phyloP scores from a whole-genome alignment of 2,329 filamentous ascomycete genomes.

The Podosphaera aphanis region DNA sequence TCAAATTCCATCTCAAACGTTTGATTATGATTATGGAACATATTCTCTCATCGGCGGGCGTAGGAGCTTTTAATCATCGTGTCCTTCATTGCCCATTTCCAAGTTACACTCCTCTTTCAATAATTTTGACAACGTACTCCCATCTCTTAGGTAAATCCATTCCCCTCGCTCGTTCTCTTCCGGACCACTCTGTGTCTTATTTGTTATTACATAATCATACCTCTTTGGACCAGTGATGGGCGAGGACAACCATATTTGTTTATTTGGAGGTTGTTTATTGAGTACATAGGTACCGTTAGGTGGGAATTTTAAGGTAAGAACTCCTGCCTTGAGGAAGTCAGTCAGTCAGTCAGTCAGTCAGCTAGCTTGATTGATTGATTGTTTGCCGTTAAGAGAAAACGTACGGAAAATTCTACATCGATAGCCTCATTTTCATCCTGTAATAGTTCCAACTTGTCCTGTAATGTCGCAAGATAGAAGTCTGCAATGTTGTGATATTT shows the following conservation, averaged over 20 bases:
- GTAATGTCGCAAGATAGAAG: constrained; percentile 38
- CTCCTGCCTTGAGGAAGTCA: constrained; percentile 42
- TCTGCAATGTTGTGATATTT: constrained; percentile 64
- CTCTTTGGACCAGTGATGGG: constrained; percentile 80
- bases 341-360: no score
- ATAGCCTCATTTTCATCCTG: constrained; percentile 53
- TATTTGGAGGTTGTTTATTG: constrained; percentile 97
- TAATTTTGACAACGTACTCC: constrained; percentile 48
- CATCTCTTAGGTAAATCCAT: constrained; percentile 78
- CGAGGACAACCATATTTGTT: constrained; percentile 89
- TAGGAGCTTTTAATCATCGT: no score
- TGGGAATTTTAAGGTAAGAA: constrained; percentile 52
- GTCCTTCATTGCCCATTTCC: constrained; percentile 16
- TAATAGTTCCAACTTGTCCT: constrained; percentile 42
- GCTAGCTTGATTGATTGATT: no score
- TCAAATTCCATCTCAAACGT: no score
- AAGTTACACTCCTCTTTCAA: constrained; percentile 56
- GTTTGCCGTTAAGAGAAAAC: constrained; percentile 15
- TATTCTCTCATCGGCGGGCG: no score
- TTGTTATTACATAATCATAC: constrained; percentile 64
- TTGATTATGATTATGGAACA: no score
- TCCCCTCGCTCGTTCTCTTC: constrained; percentile 49
- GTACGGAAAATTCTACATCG: constrained; percentile 74
- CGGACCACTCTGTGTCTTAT: constrained; percentile 55
- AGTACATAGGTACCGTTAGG: constrained; percentile 65